Percentiles rank a stretch among this genome's conserved stretches.
Conservation (phyloP, 306 rosid genomes). For the Quillaja saponaria region DNA sequence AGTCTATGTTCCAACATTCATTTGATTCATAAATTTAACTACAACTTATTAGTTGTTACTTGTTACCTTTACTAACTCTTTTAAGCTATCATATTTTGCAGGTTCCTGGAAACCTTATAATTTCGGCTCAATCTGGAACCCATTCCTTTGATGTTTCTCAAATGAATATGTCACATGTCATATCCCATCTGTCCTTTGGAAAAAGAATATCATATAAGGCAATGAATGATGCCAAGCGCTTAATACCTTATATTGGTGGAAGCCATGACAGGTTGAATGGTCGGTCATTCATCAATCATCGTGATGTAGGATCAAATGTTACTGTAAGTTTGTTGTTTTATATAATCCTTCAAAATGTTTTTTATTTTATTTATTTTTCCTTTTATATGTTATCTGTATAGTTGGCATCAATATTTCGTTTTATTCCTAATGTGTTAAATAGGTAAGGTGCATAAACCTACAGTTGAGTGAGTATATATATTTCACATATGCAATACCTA, state of each 20-base stretch:
- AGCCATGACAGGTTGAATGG: constrained; percentile 88
- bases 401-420: constrained; percentile 15
- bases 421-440: constrained; percentile 15
- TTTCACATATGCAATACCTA: constrained; percentile 16
- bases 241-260: constrained; percentile 76
- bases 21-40: background rate
- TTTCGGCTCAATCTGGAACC: constrained; percentile 83
- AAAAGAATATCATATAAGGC: constrained; percentile 60
- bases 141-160: constrained; percentile 93
- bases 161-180: constrained; percentile 94
- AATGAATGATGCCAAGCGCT: constrained; percentile 65
- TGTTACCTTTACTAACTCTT: background rate
- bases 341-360: constrained; percentile 9
- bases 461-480: constrained; percentile 10
- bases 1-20: constrained; percentile 12
- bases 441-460: constrained; percentile 1
- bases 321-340: constrained; percentile 68
- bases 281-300: constrained; percentile 72
- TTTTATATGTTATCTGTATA: constrained; percentile 19
- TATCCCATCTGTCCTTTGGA: constrained; percentile 81
- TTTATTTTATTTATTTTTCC: too few species aligned
- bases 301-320: constrained; percentile 66
- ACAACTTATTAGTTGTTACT: too few species aligned
- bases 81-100: constrained; percentile 38
- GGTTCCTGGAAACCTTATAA: constrained; percentile 90